Conservation (phyloP, 2,329 filamentous ascomycete genomes). For the Aspergillus melleus region DNA sequence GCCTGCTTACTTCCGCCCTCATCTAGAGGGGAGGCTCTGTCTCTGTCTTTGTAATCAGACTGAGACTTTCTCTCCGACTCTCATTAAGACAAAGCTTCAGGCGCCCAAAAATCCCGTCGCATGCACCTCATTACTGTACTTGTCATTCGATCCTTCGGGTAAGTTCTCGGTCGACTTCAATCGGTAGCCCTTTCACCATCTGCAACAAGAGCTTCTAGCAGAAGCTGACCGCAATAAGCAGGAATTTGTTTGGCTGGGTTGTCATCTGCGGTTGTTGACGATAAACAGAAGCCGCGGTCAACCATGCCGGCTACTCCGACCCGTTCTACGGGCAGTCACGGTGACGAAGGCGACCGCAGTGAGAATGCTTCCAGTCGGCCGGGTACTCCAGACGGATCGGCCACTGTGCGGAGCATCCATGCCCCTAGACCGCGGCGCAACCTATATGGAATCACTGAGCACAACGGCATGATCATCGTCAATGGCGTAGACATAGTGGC, state of each 20-base stretch:
- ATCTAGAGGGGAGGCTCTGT: no score
- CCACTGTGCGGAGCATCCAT: background rate
- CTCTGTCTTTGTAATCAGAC: background rate
- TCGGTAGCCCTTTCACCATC: background rate
- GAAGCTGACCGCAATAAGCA: background rate
- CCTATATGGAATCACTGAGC: background rate
- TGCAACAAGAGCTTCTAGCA: background rate
- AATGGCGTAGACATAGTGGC: background rate
- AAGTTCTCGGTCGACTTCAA: background rate
- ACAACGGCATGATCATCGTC: background rate
- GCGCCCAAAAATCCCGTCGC: background rate
- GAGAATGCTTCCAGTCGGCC: background rate
- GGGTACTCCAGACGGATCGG: background rate
- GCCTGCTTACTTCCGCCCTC: background rate
- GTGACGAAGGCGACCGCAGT: background rate
- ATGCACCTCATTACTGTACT: background rate
- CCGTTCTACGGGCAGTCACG: background rate
- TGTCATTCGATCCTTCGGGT: background rate
- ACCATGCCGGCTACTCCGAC: background rate
- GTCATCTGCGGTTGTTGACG: background rate
- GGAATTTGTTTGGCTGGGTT: background rate
- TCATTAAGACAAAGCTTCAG: background rate
- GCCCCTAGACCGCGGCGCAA: background rate
- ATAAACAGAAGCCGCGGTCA: background rate
- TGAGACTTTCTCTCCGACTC: background rate